These are phyloP conservation scores for Coniochaeta ligniaria DNA, from an alignment of 2,329 filamentous ascomycete genomes.

Conservation along the genomic window DNA sequence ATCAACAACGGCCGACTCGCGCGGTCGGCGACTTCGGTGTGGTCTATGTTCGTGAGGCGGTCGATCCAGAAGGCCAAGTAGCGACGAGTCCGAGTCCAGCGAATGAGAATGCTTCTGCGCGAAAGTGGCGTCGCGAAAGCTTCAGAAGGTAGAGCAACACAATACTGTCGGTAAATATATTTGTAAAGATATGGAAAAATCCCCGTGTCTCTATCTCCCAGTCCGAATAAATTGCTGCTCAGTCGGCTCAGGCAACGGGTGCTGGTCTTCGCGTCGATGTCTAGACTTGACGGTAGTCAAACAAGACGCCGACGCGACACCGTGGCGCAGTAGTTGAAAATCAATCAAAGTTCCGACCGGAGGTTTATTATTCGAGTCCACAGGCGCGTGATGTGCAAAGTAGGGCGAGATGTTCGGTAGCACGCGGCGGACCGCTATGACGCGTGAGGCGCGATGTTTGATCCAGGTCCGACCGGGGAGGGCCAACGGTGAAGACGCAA, in stretches of 20 bases:
- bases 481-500: neutral
- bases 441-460: constrained; percentile 2
- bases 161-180: neutral
- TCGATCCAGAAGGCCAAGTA: neutral
- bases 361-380: neutral
- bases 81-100: no score
- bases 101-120: neutral
- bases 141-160: neutral
- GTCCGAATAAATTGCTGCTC: neutral
- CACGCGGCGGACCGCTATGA: neutral
- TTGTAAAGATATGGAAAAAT: no score
- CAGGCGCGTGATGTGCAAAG: neutral
- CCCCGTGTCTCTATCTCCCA: neutral
- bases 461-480: neutral
- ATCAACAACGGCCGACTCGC: neutral
- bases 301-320: neutral
- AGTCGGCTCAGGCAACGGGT: neutral
- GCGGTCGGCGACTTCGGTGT: neutral
- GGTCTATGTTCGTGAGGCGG: neutral
- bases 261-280: neutral
- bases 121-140: neutral
- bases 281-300: no score
- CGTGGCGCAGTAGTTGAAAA: neutral
- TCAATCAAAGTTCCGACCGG: neutral
- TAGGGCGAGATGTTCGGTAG: neutral